These are phyloP conservation scores for Furcasterigmium sp. DNA, from an alignment of 2,329 filamentous ascomycete genomes.

Conservation along the genomic window DNA sequence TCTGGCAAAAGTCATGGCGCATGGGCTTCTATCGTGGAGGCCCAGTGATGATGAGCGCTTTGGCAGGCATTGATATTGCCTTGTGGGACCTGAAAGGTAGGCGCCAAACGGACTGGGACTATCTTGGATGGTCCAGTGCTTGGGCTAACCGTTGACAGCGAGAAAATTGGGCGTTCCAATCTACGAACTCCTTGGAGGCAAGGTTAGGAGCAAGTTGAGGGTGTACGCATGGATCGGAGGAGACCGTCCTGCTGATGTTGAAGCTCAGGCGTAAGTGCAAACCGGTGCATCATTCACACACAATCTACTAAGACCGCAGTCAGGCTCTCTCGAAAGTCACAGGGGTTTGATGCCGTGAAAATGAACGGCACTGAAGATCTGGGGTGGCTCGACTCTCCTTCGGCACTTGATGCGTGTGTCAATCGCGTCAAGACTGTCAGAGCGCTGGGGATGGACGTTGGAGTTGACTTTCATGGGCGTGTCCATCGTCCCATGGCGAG, in stretches of 20 bases:
- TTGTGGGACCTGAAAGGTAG: conserved; percentile 69
- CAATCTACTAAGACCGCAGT: not conserved
- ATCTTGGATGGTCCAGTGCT: no score
- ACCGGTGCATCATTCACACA: no score
- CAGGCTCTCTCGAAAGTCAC: conserved; percentile 49
- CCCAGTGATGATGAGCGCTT: conserved; percentile 73
- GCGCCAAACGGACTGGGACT: no score
- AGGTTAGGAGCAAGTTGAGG: conserved; percentile 62
- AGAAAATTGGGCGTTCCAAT: conserved; percentile 56
- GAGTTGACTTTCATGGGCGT: conserved; percentile 73
- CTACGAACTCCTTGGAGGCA: conserved; percentile 69
- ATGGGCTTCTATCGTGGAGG: conserved; percentile 72
- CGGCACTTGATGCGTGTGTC: conserved; percentile 55
- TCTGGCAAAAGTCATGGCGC: conserved; percentile 72
- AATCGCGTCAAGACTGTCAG: conserved; percentile 66
- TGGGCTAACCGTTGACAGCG: conserved; percentile 22
- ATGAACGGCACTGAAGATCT: conserved; percentile 78
- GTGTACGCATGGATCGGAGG: conserved; percentile 79
- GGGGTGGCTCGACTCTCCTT: conserved; percentile 70
- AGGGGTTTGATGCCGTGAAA: conserved; percentile 64
- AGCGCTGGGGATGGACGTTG: conserved; percentile 64
- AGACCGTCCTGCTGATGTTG: conserved; percentile 63
- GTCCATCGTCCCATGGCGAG: conserved; percentile 79
- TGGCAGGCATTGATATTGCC: conserved; percentile 74
- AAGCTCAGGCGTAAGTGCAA: conserved; percentile 55